Evolutionary conservation across 129 eudicot species (phyloP).

Genomic region (Artemisia annua): DNA sequence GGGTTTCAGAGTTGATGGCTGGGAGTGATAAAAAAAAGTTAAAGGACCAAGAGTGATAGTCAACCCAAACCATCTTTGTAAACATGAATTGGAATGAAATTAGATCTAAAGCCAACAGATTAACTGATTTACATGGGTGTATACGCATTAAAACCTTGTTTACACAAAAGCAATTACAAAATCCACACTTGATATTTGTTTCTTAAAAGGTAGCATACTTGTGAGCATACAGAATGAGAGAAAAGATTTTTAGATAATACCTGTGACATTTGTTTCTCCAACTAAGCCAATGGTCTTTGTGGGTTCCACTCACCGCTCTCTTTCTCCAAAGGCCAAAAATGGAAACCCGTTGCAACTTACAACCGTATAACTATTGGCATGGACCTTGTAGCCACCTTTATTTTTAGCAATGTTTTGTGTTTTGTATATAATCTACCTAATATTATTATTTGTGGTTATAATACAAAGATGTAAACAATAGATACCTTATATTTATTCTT

Average conservation of each 20-base stretch:
- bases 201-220: no score
- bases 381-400: conserved; percentile 12
- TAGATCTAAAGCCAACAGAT: not conserved
- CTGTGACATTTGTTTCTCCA: conserved; percentile 1
- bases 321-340: conserved; percentile 30
- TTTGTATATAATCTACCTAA: not conserved
- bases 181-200: not conserved
- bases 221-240: no score
- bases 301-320: conserved; percentile 38
- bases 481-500: no score
- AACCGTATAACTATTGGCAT: conserved; percentile 1
- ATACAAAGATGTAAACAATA: no score
- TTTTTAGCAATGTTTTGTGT: not conserved
- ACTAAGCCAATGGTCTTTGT: conserved; percentile 34
- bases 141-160: not conserved
- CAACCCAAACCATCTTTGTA: no score
- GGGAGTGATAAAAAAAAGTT: no score
- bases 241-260: no score
- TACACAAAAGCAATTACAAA: not conserved
- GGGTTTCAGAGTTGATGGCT: no score
- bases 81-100: not conserved
- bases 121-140: not conserved
- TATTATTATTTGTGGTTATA: not conserved
- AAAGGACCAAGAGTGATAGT: no score
- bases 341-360: not conserved